Evolutionary conservation across 805 yeast genomes (phyloP), one percentile per base, ranked within the genome.

Genomic region (Wickerhamomyces rabaulensis): DNA sequence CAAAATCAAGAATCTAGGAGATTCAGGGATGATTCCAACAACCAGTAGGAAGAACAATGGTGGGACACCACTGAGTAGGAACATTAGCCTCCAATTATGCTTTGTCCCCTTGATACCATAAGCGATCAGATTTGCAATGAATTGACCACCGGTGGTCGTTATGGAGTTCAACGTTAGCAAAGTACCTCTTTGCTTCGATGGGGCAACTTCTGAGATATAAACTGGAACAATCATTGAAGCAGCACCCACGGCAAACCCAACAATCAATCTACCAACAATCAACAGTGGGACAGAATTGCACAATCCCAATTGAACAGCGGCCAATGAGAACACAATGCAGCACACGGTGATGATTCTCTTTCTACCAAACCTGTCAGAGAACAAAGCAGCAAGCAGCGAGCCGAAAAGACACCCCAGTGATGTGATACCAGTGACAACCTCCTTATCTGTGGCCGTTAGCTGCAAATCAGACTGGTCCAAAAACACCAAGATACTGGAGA

Each of bases 231-330:
- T 70, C 55, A 84, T 85, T 0, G 90, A 77, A 6, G 86, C 83
- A 23, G 77, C 75, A 15, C 94, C 94, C 21, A 86, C 81, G 9
- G 85, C 89, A 22, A 82, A 56, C n/a, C 91, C 91, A 15, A 85
- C 76, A 27, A 81, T 61, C 26, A 78, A 71, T 48, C 92, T 70
- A 1, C 92, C 92, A 42, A 69, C 75, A 50, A 72, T 63, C 47
- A 76, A 56, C 50, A 68, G 70, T 47, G 61, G 51, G 58, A 80
- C 69, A 13, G 66, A 61, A 20, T 58, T 48, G 2, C 69, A 54
- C 13, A 76, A 56, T 0, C 79, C 64, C 61, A 79, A 74, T 57
- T 75, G 74, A 16, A 78, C 52, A 2, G 81, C 79, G 13, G 79
- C 68, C 13, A 73, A 55, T 37, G 75, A 70, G 50, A 79, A 73